Evolutionary conservation across 2,329 filamentous ascomycete species (phyloP).

Genomic region (Albifimbria verrucaria): DNA sequence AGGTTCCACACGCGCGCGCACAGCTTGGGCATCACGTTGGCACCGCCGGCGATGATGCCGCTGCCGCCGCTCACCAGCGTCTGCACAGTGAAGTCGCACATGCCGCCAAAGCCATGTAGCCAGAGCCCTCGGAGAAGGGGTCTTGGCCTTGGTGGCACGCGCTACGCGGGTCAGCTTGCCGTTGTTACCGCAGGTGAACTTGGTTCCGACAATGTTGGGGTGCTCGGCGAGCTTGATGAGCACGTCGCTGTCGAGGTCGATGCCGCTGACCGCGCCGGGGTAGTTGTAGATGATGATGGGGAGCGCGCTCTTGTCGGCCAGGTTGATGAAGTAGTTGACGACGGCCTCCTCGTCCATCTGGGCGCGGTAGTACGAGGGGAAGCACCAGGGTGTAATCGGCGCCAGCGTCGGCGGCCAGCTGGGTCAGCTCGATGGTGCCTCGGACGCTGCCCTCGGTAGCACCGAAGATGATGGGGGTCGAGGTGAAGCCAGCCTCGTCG

Average conservation of each 20-base stretch:
- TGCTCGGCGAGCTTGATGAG: conserved; percentile 77
- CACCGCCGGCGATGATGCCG: conserved; percentile 81
- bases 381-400: conserved; percentile 79
- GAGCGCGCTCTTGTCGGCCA: conserved; percentile 72
- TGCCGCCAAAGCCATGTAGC: conserved; percentile 87
- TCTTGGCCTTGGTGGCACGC: conserved; percentile 66
- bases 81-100: conserved; percentile 84
- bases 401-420: conserved; percentile 63
- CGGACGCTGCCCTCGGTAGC: conserved; percentile 78
- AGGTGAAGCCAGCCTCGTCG: conserved; percentile 71
- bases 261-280: conserved; percentile 79
- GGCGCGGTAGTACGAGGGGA: conserved; percentile 78
- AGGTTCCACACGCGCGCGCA: conserved; percentile 78
- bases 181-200: conserved; percentile 89
- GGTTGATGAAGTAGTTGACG: conserved; percentile 68
- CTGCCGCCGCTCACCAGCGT: conserved; percentile 75
- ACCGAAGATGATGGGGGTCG: conserved; percentile 78
- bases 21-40: conserved; percentile 80
- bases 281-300: conserved; percentile 91
- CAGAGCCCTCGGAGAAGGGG: conserved; percentile 56
- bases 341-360: conserved; percentile 73
- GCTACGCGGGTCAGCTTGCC: conserved; percentile 86
- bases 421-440: conserved; percentile 73
- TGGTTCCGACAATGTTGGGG: conserved; percentile 82
- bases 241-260: conserved; percentile 87